A percentile compares a stretch with the other conserved stretches of the same genome.
Conservation (phyloP, 768 basidiomycete genomes). For the Melanogaster broomeanus region DNA sequence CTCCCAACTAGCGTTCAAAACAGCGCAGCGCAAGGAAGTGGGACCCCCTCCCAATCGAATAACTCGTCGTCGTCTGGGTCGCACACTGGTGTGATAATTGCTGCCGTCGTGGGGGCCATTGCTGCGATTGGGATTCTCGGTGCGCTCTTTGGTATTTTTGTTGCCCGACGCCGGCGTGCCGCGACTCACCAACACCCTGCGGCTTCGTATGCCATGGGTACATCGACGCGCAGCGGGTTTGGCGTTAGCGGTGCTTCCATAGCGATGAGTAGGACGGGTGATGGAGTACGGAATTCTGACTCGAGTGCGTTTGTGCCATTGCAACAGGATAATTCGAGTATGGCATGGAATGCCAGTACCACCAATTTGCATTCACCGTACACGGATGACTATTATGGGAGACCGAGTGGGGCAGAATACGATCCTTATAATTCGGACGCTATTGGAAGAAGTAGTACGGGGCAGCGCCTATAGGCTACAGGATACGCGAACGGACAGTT, state of each 20-base stretch:
- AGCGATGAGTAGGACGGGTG: conserved; percentile 23
- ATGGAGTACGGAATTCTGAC: conserved; percentile 48
- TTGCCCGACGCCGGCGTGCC: conserved; percentile 53
- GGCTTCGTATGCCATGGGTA: conserved; percentile 41
- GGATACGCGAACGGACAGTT: background rate
- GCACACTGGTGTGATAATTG: conserved; percentile 27
- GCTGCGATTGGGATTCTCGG: conserved; percentile 32
- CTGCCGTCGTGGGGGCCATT: conserved; percentile 31
- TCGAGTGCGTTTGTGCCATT: conserved; percentile 75
- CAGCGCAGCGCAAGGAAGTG: conserved; percentile 39
- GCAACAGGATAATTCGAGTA: conserved; percentile 59
- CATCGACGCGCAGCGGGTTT: conserved; percentile 31
- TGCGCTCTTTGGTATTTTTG: conserved; percentile 44
- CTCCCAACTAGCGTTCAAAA: conserved; percentile 43
- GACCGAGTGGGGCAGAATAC: conserved; percentile 10
- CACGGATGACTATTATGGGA: conserved; percentile 31
- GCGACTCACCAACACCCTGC: conserved; percentile 32
- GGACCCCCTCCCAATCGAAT: conserved; percentile 10
- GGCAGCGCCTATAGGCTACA: conserved; percentile 25
- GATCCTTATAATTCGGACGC: conserved; percentile 29
- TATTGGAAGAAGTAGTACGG: conserved; percentile 26
- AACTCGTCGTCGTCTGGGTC: conserved; percentile 22
- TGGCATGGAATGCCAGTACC: conserved; percentile 59
- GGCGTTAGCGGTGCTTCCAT: conserved; percentile 19
- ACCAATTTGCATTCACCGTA: conserved; percentile 44